Percentiles rank a stretch among this genome's conserved stretches.
Evolutionary conservation across 2,329 filamentous ascomycete genomes (phyloP).

Genomic region (Aphanoascus verrucosus): DNA sequence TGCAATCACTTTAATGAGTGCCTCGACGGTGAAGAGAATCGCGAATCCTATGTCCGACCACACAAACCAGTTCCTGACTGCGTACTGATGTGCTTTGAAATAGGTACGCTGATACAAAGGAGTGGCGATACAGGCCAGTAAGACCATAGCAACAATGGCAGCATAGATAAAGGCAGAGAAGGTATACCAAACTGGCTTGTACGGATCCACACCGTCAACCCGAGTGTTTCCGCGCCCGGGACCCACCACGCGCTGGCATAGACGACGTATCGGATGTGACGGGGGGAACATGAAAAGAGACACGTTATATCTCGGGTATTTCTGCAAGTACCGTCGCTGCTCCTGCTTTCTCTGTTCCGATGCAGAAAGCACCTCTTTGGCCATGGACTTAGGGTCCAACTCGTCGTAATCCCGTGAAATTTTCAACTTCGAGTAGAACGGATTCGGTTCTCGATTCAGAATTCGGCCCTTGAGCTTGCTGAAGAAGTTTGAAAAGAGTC

Average conservation of each 20-base stretch:
- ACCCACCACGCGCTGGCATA: slow-evolving; percentile 84
- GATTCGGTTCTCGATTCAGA: slow-evolving; percentile 69
- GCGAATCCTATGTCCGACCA: slow-evolving; percentile 90
- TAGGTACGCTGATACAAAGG: slow-evolving; percentile 89
- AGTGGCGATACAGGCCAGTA: slow-evolving; percentile 87
- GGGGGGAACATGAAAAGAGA: slow-evolving; percentile 80
- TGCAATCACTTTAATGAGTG: slow-evolving; percentile 81
- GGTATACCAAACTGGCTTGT: slow-evolving; percentile 79
- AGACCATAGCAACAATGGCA: slow-evolving; percentile 93
- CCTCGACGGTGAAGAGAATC: slow-evolving; percentile 72
- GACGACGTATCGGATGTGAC: slow-evolving; percentile 61
- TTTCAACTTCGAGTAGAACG: slow-evolving; percentile 80
- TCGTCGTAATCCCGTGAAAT: slow-evolving; percentile 61
- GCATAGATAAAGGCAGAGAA: slow-evolving; percentile 92
- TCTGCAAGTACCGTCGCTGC: slow-evolving; percentile 78
- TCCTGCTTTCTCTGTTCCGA: slow-evolving; percentile 73
- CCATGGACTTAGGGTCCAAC: slow-evolving; percentile 76
- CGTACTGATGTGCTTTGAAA: slow-evolving; percentile 51
- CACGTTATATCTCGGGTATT: slow-evolving; percentile 84
- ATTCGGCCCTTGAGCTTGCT: slow-evolving; percentile 47
- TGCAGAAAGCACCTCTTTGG: slow-evolving; percentile 76
- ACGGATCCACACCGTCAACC: slow-evolving; percentile 80
- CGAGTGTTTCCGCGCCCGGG: slow-evolving; percentile 78
- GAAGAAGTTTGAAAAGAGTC: slow-evolving; percentile 52
- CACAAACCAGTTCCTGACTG: slow-evolving; percentile 76